Evolutionary conservation across 768 basidiomycete species (phyloP), one percentile per base, ranked within the genome.

Genomic region (Nevesoporus exiguus): DNA sequence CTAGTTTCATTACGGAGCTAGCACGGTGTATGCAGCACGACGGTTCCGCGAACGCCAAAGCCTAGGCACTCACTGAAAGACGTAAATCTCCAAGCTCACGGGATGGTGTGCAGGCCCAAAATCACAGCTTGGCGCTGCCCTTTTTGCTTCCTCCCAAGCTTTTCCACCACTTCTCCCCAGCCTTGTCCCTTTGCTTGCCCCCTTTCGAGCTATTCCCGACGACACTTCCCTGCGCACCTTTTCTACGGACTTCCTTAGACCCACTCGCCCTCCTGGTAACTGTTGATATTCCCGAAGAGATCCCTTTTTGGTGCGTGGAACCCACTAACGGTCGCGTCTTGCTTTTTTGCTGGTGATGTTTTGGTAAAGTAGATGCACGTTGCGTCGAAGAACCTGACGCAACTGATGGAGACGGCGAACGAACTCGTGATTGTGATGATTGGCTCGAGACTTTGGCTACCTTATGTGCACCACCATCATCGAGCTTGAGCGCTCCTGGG

Each of bases 261-360:
- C 56, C 58, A 33, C 40, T 42, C 0, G 48, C 58, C 31, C 69
- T 73, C 47, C 70, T 74, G 7, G 79, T 70, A 27, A 85, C 66
- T 0, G 78, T 83, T 14, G 79, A 79, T 46, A 85, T 63, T 3
- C 85, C 84, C 0, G 83, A 86, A 54, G 84, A 86, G 15, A 88
- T 73, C 7, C 84, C 83, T 56, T 83, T 85, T 56, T 78, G 71
- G 15, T 44, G 22, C 13, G 19, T 13, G 15, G 33, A 24, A 13
- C 14, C 7, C 17, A 21, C 15, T 24, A 51, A 61, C 29, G 14
- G 51, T 41, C 27, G 30, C 3, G 47, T n/a, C 21, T 3, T 21
- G 17, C 30, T 17, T 22, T 25, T 43, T 27, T 15, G 24, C 6
- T 27, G 13, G 7, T 19, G 34, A 19, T 14, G 6, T 13, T 19